A percentile compares a stretch with the other conserved stretches of the same genome.
phyloP scores from a whole-genome alignment of 352 stramenopile species.

The Pythium aristosporum region DNA sequence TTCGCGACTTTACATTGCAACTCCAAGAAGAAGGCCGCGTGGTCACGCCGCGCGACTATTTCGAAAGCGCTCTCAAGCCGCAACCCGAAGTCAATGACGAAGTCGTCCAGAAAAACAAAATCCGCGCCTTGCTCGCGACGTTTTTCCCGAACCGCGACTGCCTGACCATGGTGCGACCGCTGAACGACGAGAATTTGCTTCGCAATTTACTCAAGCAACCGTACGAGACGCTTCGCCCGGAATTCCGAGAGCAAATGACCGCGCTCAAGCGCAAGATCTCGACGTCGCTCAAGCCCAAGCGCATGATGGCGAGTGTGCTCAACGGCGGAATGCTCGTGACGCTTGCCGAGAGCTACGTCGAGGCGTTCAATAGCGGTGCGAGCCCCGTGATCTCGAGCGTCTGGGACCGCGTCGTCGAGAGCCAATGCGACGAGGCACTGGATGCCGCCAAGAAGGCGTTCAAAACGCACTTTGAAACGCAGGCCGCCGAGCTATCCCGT shows the following conservation, averaged over 20 bases:
- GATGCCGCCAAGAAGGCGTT: conserved; percentile 58
- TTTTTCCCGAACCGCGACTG: conserved; percentile 89
- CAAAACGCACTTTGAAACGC: conserved; percentile 30
- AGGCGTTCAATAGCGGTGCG: conserved; percentile 84
- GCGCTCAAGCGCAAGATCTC: conserved; percentile 59
- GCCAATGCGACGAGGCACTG: conserved; percentile 61
- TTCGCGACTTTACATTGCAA: conserved; percentile 88
- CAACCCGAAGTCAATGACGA: conserved; percentile 76
- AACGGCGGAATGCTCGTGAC: conserved; percentile 88
- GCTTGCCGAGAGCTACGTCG: conserved; percentile 76
- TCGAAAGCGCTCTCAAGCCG: conserved; percentile 85
- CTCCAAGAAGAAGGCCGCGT: conserved; percentile 81
- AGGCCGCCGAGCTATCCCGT: conserved; percentile 37
- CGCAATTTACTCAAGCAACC: conserved; percentile 63
- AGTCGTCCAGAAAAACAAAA: conserved; percentile 74
- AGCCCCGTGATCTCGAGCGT: conserved; percentile 78
- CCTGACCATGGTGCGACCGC: conserved; percentile 84
- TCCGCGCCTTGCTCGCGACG: conserved; percentile 67
- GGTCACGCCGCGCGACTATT: conserved; percentile 86
- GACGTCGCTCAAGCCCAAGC: conserved; percentile 57
- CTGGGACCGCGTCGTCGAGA: conserved; percentile 80
- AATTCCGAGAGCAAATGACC: conserved; percentile 83
- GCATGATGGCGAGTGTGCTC: conserved; percentile 83
- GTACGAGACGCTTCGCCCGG: conserved; percentile 72
- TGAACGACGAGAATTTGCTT: conserved; percentile 85